Percentiles rank a stretch among this genome's conserved stretches.
Evolutionary conservation across 176 grass and related monocot species (phyloP).

Genomic region (Puya raimondii): DNA sequence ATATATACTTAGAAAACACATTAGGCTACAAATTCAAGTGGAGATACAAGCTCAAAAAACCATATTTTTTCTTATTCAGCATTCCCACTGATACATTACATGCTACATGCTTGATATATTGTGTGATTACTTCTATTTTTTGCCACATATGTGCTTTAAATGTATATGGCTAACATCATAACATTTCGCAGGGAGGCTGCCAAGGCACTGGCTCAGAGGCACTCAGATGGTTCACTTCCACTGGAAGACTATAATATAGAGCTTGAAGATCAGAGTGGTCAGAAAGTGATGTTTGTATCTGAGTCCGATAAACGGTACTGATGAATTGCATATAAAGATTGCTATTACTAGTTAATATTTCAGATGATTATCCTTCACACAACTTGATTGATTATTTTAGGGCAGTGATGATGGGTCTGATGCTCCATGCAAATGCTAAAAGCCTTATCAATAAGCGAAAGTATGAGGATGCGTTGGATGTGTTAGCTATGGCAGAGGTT

Average conservation of each 20-base stretch:
- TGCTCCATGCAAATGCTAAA: constrained; percentile 87
- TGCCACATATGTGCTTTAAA: neutral
- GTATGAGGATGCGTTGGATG: constrained; percentile 75
- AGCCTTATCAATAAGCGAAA: constrained; percentile 52
- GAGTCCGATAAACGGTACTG: constrained; percentile 72
- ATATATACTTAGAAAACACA: too few species aligned
- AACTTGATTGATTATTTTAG: constrained; percentile 27
- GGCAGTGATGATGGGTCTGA: constrained; percentile 80
- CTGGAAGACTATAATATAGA: constrained; percentile 75
- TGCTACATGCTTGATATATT: neutral
- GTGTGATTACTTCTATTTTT: neutral
- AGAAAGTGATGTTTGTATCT: constrained; percentile 83
- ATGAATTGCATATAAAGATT: neutral
- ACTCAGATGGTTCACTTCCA: constrained; percentile 75
- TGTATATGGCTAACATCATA: neutral
- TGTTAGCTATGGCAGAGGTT: constrained; percentile 82
- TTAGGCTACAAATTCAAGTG: too few species aligned
- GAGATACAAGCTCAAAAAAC: too few species aligned
- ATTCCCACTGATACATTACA: neutral
- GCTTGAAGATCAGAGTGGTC: constrained; percentile 88
- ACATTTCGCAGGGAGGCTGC: constrained; percentile 55
- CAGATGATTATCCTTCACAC: neutral
- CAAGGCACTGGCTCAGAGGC: constrained; percentile 65
- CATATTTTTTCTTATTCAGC: too few species aligned
- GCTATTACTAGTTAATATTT: neutral